Percentiles rank a stretch among this genome's conserved stretches.
phyloP scores from a whole-genome alignment of 164 flowering plant species.

The Dillenia turbinata region DNA sequence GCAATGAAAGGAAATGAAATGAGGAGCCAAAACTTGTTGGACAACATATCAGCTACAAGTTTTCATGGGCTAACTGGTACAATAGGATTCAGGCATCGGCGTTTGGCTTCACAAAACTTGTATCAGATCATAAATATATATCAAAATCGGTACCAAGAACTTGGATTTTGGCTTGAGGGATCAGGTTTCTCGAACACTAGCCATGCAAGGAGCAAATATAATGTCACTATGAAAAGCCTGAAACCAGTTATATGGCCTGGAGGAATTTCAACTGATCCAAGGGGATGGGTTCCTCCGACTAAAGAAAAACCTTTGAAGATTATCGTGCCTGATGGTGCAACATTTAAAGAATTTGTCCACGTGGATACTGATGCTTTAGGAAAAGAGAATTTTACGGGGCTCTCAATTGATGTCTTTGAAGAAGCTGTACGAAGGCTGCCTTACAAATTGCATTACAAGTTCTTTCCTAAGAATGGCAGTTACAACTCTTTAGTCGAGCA shows the following conservation, averaged over 20 bases:
- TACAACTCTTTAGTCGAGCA: conserved; percentile 18
- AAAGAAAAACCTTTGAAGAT: no score
- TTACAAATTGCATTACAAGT: background rate
- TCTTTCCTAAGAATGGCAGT: conserved; percentile 4
- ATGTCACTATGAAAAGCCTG: no score
- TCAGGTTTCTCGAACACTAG: conserved; percentile 17
- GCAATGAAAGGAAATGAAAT: conserved; percentile 4
- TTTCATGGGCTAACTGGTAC: conserved; percentile 20
- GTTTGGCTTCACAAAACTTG: background rate
- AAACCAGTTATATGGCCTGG: no score
- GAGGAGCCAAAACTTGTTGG: background rate
- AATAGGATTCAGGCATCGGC: background rate
- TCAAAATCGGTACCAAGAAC: conserved; percentile 19
- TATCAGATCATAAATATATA: conserved; percentile 19
- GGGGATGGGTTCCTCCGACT: no score
- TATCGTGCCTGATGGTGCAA: no score
- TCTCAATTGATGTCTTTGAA: no score
- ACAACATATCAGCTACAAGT: conserved; percentile 1
- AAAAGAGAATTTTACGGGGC: no score
- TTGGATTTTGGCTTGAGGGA: conserved; percentile 24
- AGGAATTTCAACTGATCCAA: no score
- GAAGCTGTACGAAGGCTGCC: no score
- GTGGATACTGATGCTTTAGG: no score
- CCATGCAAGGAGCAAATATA: no score
- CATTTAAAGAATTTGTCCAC: no score